phyloP scores from a whole-genome alignment of 2,329 filamentous ascomycete species.

The Myriosclerotinia scirpicola region DNA sequence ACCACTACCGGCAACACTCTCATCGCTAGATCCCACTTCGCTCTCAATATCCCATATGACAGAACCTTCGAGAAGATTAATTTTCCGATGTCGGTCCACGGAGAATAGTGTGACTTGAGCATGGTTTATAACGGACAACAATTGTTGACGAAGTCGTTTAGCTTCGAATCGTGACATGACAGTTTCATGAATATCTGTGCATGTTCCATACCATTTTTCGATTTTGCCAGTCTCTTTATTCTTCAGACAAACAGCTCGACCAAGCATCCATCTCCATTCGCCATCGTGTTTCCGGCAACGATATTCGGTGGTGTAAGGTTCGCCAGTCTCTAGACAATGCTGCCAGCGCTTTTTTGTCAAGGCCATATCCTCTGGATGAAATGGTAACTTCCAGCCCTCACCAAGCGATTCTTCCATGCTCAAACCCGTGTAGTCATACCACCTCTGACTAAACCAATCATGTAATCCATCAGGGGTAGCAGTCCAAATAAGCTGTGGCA shows the following conservation, averaged over 20 bases:
- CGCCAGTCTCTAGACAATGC: constrained; percentile 63
- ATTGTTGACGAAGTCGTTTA: constrained; percentile 64
- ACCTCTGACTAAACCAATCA: constrained; percentile 76
- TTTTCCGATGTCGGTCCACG: constrained; percentile 58
- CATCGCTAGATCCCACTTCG: constrained; percentile 42
- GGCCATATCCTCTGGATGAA: constrained; percentile 69
- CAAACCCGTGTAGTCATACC: constrained; percentile 74
- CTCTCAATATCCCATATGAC: constrained; percentile 51
- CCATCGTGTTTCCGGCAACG: constrained; percentile 66
- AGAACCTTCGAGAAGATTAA: constrained; percentile 71
- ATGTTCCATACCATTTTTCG: constrained; percentile 79
- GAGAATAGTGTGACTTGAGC: constrained; percentile 76
- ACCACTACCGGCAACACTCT: constrained; percentile 29
- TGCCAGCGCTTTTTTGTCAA: constrained; percentile 58
- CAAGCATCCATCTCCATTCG: constrained; percentile 77
- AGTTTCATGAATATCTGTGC: constrained; percentile 75
- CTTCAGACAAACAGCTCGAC: constrained; percentile 66
- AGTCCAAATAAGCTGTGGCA: constrained; percentile 74
- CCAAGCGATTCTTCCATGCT: constrained; percentile 62
- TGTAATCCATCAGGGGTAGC: constrained; percentile 62
- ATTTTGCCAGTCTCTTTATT: constrained; percentile 66
- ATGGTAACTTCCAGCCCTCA: constrained; percentile 59
- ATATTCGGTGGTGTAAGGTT: constrained; percentile 70
- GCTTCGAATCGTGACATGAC: constrained; percentile 67
- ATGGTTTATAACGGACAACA: constrained; percentile 71